A percentile compares a stretch with the other conserved stretches of the same genome.
These are phyloP conservation scores for Ceratocystis destructans DNA, from an alignment of 2,329 filamentous ascomycete species.

Conservation along the genomic window DNA sequence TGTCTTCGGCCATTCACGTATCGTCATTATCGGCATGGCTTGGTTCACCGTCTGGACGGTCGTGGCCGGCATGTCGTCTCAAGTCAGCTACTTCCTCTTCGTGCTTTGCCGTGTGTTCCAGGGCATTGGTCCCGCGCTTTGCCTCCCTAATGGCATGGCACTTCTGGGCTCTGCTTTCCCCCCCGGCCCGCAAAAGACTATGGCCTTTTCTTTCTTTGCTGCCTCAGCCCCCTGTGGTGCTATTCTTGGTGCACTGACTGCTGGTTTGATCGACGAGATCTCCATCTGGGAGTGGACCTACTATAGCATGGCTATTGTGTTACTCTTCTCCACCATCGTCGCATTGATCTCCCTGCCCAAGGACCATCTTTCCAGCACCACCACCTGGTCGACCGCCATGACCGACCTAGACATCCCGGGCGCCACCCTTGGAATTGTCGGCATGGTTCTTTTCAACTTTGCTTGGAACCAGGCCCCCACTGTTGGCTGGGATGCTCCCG, in stretches of 20 bases:
- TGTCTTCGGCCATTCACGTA: conserved; percentile 41
- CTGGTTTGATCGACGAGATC: conserved; percentile 28
- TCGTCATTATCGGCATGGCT: conserved; percentile 39
- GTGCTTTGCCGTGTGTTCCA: conserved; percentile 37
- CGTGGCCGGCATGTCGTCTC: conserved; percentile 31
- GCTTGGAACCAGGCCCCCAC: conserved; percentile 52
- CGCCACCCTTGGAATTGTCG: conserved; percentile 35
- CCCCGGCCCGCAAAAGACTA: conserved; percentile 43
- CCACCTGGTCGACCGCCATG: background rate
- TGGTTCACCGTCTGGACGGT: conserved; percentile 44
- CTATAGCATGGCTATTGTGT: conserved; percentile 29
- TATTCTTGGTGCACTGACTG: conserved; percentile 31
- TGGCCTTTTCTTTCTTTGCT: conserved; percentile 42
- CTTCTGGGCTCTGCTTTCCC: conserved; percentile 45
- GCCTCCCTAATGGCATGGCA: conserved; percentile 50
- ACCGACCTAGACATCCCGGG: conserved; percentile 30
- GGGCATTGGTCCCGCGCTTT: conserved; percentile 48
- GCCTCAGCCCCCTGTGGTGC: conserved; percentile 35
- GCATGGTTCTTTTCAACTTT: conserved; percentile 50
- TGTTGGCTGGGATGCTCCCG: conserved; percentile 43
- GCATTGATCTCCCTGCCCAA: conserved; percentile 28
- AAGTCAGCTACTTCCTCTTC: conserved; percentile 33
- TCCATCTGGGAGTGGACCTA: conserved; percentile 38
- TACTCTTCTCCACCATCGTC: conserved; percentile 25
- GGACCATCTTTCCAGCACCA: background rate